Base-by-base conservation (phyloP, 1,284 basidiomycete species). In the Omphalotus olearius region DNA sequence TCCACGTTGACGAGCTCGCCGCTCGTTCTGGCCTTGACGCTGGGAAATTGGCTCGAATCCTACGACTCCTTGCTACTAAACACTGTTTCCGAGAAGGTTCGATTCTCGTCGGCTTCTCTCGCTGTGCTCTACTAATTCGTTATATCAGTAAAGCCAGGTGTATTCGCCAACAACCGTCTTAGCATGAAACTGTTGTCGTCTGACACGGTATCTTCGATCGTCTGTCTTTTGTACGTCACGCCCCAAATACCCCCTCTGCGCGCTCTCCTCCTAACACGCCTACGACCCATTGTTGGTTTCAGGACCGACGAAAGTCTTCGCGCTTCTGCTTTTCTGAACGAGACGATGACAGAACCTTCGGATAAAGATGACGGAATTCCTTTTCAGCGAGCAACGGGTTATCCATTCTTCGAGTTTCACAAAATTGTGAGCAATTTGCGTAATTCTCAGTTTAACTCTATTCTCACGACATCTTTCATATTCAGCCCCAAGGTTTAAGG, bases 101-200 rank as follows among this genome's bases (percentile, higher is more conserved):
- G 59, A 26, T 35, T n/a, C 13, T 20, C 7, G 9, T 23, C 14
- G 16, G 6, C 25, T 4, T 37, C 11, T 4, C 13, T 16, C 26
- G 36, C 13, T 3, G 28, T 17, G 9, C 39, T 5, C 20, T 17
- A 20, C 30, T 20, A 17, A 40, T n/a, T 6, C 16, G 23, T 6
- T 48, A n/a, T 39, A 7, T 14, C 18, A 57, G 56, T 56, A 10
- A 47, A 49, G 46, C 50, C 47, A 13, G 54, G 46, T 37, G 63
- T 67, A 1, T 70, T 68, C 41, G 63, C 65, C 11, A 69, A 70
- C 45, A 69, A 69, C 52, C 62, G 66, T 4, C 54, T 69, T n/a
- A 66, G 64, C 40, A 51, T 64, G 14, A 62, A 60, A n/a, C 55
- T 69, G 1, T 40, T 65, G 1, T 60, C 60, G 2, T 53, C 47